Evolutionary conservation across 768 basidiomycete species (phyloP), one percentile per base, ranked within the genome.

Genomic region (Pleurotus tuber-regium): DNA sequence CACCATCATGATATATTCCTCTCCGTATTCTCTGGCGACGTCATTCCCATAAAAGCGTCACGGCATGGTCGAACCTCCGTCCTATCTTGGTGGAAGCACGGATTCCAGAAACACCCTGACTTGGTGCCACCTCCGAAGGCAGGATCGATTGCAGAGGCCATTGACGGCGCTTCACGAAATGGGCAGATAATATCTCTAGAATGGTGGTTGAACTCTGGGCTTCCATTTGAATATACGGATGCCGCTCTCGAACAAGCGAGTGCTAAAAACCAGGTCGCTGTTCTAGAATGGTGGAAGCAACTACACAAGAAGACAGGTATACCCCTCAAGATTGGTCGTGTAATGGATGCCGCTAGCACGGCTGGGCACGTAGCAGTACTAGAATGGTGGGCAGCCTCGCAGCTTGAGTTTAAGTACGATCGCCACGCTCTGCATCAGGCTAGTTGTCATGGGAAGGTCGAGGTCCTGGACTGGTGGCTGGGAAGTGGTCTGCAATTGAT

Each of bases 301-400:
- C 83, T 85, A 53, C 70, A 80, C 57, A 64, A 65, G 26, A 66
- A 65, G 39, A 65, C 65, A 2, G 70, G 73, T 3, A 69, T 91
- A 26, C 78, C 81, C 9, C 80, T 93, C 58, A 91, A 90, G 65
- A 82, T 92, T 19, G 91, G 91, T 2, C 83, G 88, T 31, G 87
- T 84, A 18, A 87, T 93, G 81, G 91, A 93, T 62, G 83, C 84
- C 76, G 91, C 92, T 10, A 86, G 85, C 61, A 86, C 80, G 14
- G 85, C 87, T 5, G 89, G 89, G 1, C 79, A 89, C 58, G 83
- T 89, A 31, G 74, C 79, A 16, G 85, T 82, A 2, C 78, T 93
- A 30, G 87, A 88, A 63, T 93, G 91, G 90, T 93, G 90, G 90
- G 82, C 85, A 2, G 75, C 79, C 2, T 89, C 88, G 1, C 82